These are phyloP conservation scores for Eurotiales sp. DNA, from an alignment of 2,329 filamentous ascomycete species.

Conservation along the genomic window DNA sequence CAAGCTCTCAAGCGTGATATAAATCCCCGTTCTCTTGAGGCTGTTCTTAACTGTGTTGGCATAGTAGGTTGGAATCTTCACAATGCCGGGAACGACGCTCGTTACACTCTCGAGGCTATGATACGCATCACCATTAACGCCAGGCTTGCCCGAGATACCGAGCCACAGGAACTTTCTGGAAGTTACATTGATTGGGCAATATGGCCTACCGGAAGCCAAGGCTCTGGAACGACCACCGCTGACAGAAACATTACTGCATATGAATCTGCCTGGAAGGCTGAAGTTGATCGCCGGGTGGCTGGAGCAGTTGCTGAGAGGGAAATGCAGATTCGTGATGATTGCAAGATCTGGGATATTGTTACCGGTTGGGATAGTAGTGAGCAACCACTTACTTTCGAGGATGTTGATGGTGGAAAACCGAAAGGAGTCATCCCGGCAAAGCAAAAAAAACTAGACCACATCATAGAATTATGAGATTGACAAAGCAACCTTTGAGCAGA, in stretches of 20 bases:
- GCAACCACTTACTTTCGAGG: conserved; percentile 12
- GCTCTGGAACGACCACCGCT: neutral
- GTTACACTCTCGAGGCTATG: conserved; percentile 72
- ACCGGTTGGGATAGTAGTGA: conserved; percentile 18
- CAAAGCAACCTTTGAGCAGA: no score
- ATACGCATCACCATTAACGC: conserved; percentile 55
- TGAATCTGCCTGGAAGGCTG: conserved; percentile 19
- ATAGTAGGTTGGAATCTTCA: conserved; percentile 67
- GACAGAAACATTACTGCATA: conserved; percentile 1
- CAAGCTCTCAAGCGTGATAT: conserved; percentile 56
- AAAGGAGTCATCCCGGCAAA: conserved; percentile 6
- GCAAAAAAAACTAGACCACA: neutral
- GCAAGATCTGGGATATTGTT: conserved; percentile 21
- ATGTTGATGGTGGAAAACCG: conserved; percentile 22
- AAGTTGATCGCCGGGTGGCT: conserved; percentile 20
- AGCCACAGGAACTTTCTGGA: neutral
- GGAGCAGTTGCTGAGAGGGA: conserved; percentile 16
- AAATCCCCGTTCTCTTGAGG: conserved; percentile 55
- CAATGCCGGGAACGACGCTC: conserved; percentile 83
- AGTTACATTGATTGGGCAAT: conserved; percentile 9
- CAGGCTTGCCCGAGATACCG: conserved; percentile 21
- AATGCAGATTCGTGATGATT: conserved; percentile 20
- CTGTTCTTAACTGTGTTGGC: conserved; percentile 61
- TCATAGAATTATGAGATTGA: no score
- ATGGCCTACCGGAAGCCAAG: neutral